phyloP scores from a whole-genome alignment of 2,329 filamentous ascomycete species.

The Cordyceps pruinosa region DNA sequence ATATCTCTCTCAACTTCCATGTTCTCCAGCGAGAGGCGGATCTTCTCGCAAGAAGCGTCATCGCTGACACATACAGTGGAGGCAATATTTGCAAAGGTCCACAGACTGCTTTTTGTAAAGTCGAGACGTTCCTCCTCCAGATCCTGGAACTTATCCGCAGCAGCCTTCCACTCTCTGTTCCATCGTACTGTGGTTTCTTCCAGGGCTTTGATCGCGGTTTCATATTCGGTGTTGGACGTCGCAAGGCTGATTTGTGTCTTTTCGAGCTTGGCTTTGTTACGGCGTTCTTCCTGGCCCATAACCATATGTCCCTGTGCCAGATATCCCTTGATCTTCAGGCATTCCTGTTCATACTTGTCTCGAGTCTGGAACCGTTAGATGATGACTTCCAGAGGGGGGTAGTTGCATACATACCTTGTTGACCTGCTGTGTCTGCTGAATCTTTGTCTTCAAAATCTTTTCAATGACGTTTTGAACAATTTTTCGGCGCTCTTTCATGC shows the following conservation, averaged over 20 bases:
- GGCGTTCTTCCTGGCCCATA: slow-evolving; percentile 97
- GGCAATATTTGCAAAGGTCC: slow-evolving; percentile 95
- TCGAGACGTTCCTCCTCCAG: slow-evolving; percentile 94
- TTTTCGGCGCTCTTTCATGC: slow-evolving; percentile 93
- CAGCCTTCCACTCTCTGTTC: slow-evolving; percentile 98
- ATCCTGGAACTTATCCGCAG: slow-evolving; percentile 98
- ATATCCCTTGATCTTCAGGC: slow-evolving; percentile 96
- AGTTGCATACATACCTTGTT: slow-evolving; percentile 63
- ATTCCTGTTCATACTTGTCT: slow-evolving; percentile 95
- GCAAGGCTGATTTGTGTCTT: slow-evolving; percentile 97
- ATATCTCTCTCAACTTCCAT: slow-evolving; percentile 98
- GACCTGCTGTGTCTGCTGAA: slow-evolving; percentile 80
- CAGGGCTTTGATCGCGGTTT: slow-evolving; percentile 82
- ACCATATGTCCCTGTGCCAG: slow-evolving; percentile 99
- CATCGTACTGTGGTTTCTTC: slow-evolving; percentile 93
- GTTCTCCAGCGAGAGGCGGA: slow-evolving; percentile 83
- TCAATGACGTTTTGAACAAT: slow-evolving; percentile 93
- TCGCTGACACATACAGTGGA: slow-evolving; percentile 98
- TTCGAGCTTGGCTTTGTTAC: slow-evolving; percentile 97
- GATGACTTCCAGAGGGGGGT: not conserved
- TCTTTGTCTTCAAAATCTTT: slow-evolving; percentile 87
- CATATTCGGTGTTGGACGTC: slow-evolving; percentile 86
- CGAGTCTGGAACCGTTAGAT: slow-evolving; percentile 51
- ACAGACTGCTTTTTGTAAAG: slow-evolving; percentile 95
- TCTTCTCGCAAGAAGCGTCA: slow-evolving; percentile 93